A percentile compares a stretch with the other conserved stretches of the same genome.
Conservation (phyloP, 768 basidiomycete genomes). For the Plicaturopsis crispa region DNA sequence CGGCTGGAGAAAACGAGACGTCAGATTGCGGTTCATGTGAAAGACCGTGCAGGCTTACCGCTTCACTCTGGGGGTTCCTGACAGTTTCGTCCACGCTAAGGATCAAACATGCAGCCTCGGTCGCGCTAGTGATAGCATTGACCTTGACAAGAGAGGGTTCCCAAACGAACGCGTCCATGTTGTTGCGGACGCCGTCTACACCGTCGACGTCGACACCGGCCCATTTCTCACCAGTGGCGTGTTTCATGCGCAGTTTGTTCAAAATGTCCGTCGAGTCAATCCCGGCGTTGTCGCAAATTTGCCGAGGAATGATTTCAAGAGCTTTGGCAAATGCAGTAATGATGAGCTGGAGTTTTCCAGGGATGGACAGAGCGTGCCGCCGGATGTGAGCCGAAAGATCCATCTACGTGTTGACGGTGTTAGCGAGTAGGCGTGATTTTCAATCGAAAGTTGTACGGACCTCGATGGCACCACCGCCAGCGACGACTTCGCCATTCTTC, state of each 20-base stretch:
- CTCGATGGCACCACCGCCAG: constrained; percentile 96
- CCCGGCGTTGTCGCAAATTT: constrained; percentile 98
- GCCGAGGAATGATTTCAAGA: constrained; percentile 94
- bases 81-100: constrained; percentile 98
- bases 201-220: constrained; percentile 94
- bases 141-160: constrained; percentile 93
- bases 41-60: constrained; percentile 38
- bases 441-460: constrained; percentile 30
- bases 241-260: constrained; percentile 96
- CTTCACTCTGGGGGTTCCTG: constrained; percentile 89
- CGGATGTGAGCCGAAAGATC: constrained; percentile 93
- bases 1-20: constrained; percentile 37
- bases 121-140: constrained; percentile 92
- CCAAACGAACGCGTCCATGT: constrained; percentile 98
- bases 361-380: constrained; percentile 84
- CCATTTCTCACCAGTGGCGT: constrained; percentile 85
- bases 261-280: constrained; percentile 95
- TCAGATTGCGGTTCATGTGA: constrained; percentile 10
- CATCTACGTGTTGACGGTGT: constrained; percentile 51
- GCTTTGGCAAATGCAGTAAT: constrained; percentile 96
- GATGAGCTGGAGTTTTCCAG: constrained; percentile 92
- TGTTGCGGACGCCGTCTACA: constrained; percentile 81
- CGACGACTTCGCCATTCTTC: constrained; percentile 92
- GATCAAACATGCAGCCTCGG: constrained; percentile 94
- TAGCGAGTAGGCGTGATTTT: not conserved